Evolutionary conservation across 805 yeast genomes (phyloP).

Genomic region (Yueomyces sinensis): DNA sequence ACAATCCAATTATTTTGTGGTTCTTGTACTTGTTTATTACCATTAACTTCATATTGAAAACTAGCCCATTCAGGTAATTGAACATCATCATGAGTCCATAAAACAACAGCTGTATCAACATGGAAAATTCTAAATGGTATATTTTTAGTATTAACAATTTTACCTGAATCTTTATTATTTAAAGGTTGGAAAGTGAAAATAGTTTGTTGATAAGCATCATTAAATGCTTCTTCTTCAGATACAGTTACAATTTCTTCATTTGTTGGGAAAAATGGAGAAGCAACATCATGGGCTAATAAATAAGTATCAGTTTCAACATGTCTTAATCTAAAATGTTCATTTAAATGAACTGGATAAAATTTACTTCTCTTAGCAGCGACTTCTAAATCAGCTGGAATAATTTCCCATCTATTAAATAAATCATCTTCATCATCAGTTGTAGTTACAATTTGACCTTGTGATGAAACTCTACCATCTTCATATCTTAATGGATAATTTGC

Average conservation of each 20-base stretch:
- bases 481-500: conserved; percentile 76
- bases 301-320: conserved; percentile 73
- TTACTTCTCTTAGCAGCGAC: conserved; percentile 19
- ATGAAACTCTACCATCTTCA: conserved; percentile 90
- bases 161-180: conserved; percentile 36
- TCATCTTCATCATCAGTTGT: conserved; percentile 43
- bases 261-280: conserved; percentile 85
- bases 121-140: conserved; percentile 62
- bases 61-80: conserved; percentile 92
- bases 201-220: conserved; percentile 53
- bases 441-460: conserved; percentile 81
- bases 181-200: conserved; percentile 60
- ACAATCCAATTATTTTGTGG: conserved; percentile 61
- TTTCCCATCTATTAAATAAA: conserved; percentile 70
- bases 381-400: conserved; percentile 46
- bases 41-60: conserved; percentile 85
- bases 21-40: conserved; percentile 71
- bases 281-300: conserved; percentile 86
- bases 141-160: conserved; percentile 47
- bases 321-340: conserved; percentile 64
- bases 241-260: conserved; percentile 86
- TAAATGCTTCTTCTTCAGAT: conserved; percentile 42
- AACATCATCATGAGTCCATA: conserved; percentile 85
- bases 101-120: conserved; percentile 75
- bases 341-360: conserved; percentile 42